phyloP scores from a whole-genome alignment of 768 basidiomycete genomes.

The Xerocomellus intermedius region DNA sequence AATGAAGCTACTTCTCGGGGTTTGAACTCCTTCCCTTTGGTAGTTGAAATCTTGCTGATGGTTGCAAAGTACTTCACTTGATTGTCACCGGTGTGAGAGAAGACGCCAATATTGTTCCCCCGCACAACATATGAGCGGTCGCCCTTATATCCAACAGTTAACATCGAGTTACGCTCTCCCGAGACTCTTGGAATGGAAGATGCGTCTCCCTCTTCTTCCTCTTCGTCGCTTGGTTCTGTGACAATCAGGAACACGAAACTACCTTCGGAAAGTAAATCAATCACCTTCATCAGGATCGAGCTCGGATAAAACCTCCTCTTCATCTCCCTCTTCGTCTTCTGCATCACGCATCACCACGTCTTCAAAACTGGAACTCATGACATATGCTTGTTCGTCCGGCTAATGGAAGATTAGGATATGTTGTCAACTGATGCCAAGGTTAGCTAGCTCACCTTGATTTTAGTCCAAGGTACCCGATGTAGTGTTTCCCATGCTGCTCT shows the following conservation, averaged over 20 bases:
- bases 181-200: slow-evolving; percentile 39
- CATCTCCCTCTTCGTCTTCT: slow-evolving; percentile 72
- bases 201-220: slow-evolving; percentile 38
- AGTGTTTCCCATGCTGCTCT: slow-evolving; percentile 78
- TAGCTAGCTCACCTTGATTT: slow-evolving; percentile 62
- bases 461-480: slow-evolving; percentile 71
- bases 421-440: background rate
- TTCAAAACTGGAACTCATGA: slow-evolving; percentile 69
- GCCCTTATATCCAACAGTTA: slow-evolving; percentile 93
- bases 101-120: slow-evolving; percentile 89
- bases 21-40: slow-evolving; percentile 79
- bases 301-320: slow-evolving; percentile 71
- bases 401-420: slow-evolving; percentile 26
- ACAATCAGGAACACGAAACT: slow-evolving; percentile 26
- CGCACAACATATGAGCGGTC: slow-evolving; percentile 93
- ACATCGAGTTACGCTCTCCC: slow-evolving; percentile 79
- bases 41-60: slow-evolving; percentile 77
- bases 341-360: slow-evolving; percentile 88
- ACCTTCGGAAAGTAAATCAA: slow-evolving; percentile 2
- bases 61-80: slow-evolving; percentile 84
- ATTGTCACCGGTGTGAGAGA: slow-evolving; percentile 67
- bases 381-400: slow-evolving; percentile 86
- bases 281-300: slow-evolving; percentile 65
- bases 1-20: slow-evolving; percentile 69
- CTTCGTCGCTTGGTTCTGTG: slow-evolving; percentile 44